Percentiles rank a stretch among this genome's conserved stretches.
phyloP scores from a whole-genome alignment of 345 rosid genomes.

The Linum tenue region DNA sequence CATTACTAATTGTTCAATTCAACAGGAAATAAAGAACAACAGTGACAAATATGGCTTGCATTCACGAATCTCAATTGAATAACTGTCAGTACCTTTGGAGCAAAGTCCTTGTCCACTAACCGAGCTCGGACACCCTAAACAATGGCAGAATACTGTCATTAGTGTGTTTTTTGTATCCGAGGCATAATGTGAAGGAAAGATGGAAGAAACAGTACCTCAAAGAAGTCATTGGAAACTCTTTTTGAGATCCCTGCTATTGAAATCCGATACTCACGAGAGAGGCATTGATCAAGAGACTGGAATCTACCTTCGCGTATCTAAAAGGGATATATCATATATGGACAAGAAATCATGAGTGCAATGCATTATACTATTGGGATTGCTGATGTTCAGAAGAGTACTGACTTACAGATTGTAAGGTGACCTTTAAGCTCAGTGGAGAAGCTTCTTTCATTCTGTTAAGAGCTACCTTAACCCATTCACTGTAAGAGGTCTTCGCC shows the following conservation, averaged over 20 bases:
- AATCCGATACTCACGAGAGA: constrained; percentile 65
- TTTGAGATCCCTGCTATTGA: constrained; percentile 52
- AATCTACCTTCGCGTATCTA: constrained; percentile 89
- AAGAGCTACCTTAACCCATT: constrained; percentile 52
- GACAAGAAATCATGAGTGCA: constrained; percentile 12
- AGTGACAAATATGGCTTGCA: neutral
- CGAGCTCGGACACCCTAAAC: constrained; percentile 74
- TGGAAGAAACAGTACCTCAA: constrained; percentile 40
- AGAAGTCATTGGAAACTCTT: constrained; percentile 58
- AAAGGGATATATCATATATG: neutral
- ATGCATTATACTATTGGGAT: neutral
- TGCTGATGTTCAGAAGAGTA: constrained; percentile 7
- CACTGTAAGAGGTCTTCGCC: constrained; percentile 38
- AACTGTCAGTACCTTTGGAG: constrained; percentile 98
- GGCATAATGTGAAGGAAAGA: neutral
- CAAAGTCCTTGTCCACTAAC: constrained; percentile 73
- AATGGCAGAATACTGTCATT: neutral
- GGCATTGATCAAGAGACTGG: constrained; percentile 76
- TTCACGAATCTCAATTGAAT: neutral
- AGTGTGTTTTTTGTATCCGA: neutral
- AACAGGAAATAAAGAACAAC: neutral
- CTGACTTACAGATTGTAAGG: constrained; percentile 64
- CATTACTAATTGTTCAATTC: neutral
- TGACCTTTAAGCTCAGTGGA: constrained; percentile 82
- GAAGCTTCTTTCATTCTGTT: constrained; percentile 71